phyloP scores from a whole-genome alignment of 257 asterid genomes.

The Solanum pennellii region DNA sequence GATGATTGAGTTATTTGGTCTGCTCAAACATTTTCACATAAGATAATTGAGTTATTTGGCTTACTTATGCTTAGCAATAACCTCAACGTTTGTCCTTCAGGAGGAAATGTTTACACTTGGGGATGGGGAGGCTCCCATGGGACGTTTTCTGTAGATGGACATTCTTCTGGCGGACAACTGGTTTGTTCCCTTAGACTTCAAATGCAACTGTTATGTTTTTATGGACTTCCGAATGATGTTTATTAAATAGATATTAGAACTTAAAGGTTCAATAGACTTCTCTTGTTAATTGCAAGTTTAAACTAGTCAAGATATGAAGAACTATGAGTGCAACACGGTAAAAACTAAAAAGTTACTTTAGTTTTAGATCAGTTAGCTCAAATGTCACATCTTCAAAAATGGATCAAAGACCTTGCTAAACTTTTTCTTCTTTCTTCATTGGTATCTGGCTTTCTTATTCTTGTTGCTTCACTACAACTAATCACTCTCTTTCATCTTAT shows the following conservation, averaged over 20 bases:
- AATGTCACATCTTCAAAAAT: not conserved
- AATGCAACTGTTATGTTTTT: not conserved
- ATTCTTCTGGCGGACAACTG: conserved; percentile 97
- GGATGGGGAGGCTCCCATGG: conserved; percentile 99
- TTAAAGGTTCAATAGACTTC: not conserved
- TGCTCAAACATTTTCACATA: not conserved
- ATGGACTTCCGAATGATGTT: not conserved
- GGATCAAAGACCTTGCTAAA: not conserved
- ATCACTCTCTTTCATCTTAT: not conserved
- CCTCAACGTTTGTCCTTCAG: conserved; percentile 18
- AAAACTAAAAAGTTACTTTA: not conserved
- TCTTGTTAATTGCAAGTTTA: not conserved
- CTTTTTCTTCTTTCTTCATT: not conserved
- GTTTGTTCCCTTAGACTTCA: conserved; percentile 23
- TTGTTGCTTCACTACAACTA: not conserved
- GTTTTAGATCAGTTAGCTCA: not conserved
- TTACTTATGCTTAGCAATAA: not conserved
- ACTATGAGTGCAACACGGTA: not conserved
- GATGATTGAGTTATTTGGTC: not conserved
- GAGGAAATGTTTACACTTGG: conserved; percentile 80
- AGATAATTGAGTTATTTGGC: not conserved
- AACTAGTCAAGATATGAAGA: not conserved
- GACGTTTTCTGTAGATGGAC: conserved; percentile 77
- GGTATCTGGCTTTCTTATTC: not conserved
- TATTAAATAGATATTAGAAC: not conserved